Conservation (phyloP, 2,329 filamentous ascomycete genomes). For the Fusarium palustre region DNA sequence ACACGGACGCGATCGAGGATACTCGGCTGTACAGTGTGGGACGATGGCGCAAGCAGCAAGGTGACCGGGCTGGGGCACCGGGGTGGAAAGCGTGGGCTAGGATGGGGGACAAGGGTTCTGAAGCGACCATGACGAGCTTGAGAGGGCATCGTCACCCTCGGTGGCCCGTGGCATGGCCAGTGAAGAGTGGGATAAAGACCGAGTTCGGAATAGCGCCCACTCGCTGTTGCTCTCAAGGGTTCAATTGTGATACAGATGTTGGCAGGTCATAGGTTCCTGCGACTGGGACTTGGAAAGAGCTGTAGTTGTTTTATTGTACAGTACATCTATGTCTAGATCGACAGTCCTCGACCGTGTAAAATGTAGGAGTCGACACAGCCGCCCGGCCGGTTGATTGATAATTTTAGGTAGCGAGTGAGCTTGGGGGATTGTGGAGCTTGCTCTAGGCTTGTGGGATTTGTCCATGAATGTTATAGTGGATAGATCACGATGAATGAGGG, state of each 20-base stretch:
- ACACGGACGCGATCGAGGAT: slow-evolving; percentile 45
- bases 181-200: slow-evolving; percentile 41
- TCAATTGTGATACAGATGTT: slow-evolving; percentile 20
- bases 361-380: slow-evolving; percentile 19
- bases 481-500: slow-evolving; percentile 40
- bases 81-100: slow-evolving; percentile 43
- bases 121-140: slow-evolving; percentile 45
- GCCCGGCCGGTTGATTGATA: slow-evolving; percentile 18
- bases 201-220: slow-evolving; percentile 34
- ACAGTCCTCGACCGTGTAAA: not conserved
- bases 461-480: slow-evolving; percentile 41
- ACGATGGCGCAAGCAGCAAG: slow-evolving; percentile 48
- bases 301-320: not conserved
- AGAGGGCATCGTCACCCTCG: slow-evolving; percentile 37
- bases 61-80: slow-evolving; percentile 43
- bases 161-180: slow-evolving; percentile 40
- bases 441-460: slow-evolving; percentile 36
- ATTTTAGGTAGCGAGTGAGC: slow-evolving; percentile 22
- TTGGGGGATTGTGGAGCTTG: slow-evolving; percentile 37
- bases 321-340: not conserved
- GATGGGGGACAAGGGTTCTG: slow-evolving; percentile 40
- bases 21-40: slow-evolving; percentile 50
- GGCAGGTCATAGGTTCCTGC: slow-evolving; percentile 10
- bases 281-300: slow-evolving; percentile 8
- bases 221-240: slow-evolving; percentile 28